Evolutionary conservation across 345 rosid species (phyloP), one percentile per base, ranked within the genome.

Genomic region (Cardamine resedifolia): DNA sequence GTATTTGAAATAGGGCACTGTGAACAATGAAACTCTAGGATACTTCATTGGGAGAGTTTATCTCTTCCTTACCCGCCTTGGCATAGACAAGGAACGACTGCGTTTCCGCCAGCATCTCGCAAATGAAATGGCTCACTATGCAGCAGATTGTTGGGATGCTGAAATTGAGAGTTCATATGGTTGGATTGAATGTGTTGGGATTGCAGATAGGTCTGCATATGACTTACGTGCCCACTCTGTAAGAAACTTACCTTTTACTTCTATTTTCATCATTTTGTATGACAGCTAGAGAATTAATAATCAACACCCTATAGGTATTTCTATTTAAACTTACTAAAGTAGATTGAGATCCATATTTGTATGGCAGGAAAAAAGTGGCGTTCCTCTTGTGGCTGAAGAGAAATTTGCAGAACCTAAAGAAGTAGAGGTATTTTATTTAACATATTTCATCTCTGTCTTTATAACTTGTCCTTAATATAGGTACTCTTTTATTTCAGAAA

Each of bases 81-180:
- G 97, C 64, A 89, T 94, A 61, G 91, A 91, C 78, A 85, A 81
- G 78, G 85, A 77, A 0, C 86, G 97, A 5, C 66, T 94, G 62
- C 90, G 97, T 26, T 94, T 94, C 82, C 80, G 98, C 51, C 98
- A 94, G 77, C 98, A 94, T 81, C 90, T 94, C 53, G 91, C 98
- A 52, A 94, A 91, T 66, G 98, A 94, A 82, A 94, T 94, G 98
- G 98, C 98, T 14, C 98, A 91, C 78, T 94, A 94, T 73, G 98
- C 98, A 6, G 96, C 97, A 27, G 98, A 91, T 65, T 94, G 98
- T 75, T 94, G 98, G 98, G 98, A 94, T 82, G 98, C 98, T 36
- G 98, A 94, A 83, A 94, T 94, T 38, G 98, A 94, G 75, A 73
- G 89, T 64, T 87, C 97, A 0, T 91, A 94, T 76, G 97, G 98